A percentile compares a stretch with the other conserved stretches of the same genome.
Evolutionary conservation across 1,284 basidiomycete genomes (phyloP).

Genomic region (Exobasidium cylindrosporum): DNA sequence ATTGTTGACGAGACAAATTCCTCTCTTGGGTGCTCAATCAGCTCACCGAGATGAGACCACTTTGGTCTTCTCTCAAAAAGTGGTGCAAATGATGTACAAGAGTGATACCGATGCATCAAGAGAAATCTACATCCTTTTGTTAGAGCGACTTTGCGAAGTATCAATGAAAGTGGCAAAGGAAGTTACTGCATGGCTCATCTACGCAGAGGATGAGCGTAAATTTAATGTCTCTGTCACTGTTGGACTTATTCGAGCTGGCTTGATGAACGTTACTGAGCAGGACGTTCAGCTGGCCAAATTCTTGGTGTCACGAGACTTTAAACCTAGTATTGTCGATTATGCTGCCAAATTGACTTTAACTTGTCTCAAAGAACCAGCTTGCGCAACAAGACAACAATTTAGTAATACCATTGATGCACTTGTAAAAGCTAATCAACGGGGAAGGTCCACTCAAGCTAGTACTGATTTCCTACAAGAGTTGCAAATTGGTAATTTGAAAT

Average conservation of each 20-base stretch:
- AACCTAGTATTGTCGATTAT: constrained; percentile 76
- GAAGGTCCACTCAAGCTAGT: constrained; percentile 76
- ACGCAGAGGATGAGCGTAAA: constrained; percentile 90
- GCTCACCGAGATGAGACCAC: constrained; percentile 79
- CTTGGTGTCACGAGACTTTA: constrained; percentile 67
- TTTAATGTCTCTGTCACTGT: constrained; percentile 92
- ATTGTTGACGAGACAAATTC: constrained; percentile 74
- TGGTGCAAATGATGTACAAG: constrained; percentile 62
- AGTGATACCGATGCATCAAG: constrained; percentile 40
- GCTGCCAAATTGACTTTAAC: constrained; percentile 80
- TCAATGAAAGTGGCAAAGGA: constrained; percentile 93
- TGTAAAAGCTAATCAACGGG: constrained; percentile 62
- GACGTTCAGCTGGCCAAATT: constrained; percentile 90
- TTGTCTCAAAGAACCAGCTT: constrained; percentile 71
- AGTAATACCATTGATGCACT: constrained; percentile 78
- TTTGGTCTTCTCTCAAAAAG: constrained; percentile 87
- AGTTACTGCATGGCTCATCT: constrained; percentile 93
- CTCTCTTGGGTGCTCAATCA: constrained; percentile 74
- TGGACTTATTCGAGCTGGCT: constrained; percentile 76
- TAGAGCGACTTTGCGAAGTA: constrained; percentile 82
- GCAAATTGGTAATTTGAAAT: constrained; percentile 52
- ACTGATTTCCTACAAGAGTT: constrained; percentile 66
- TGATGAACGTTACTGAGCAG: constrained; percentile 75
- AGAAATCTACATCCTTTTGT: constrained; percentile 71
- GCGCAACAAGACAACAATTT: constrained; percentile 75